These are phyloP conservation scores for Rhododendron kiyosumense DNA, from an alignment of 148 eudicot species.

Conservation along the genomic window DNA sequence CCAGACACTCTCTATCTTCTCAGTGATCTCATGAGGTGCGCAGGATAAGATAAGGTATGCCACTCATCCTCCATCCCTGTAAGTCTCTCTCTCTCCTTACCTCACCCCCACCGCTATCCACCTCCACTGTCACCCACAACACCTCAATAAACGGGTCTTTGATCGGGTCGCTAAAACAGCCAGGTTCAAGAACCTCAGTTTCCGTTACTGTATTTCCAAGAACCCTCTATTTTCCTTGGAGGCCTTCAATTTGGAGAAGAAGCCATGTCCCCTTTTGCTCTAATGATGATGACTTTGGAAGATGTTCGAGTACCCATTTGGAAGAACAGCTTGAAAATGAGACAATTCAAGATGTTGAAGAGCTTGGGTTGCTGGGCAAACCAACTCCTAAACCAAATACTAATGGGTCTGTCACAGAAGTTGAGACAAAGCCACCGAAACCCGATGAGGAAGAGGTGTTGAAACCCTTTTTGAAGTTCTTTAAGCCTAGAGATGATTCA, in stretches of 20 bases:
- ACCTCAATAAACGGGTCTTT: neutral
- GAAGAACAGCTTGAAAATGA: constrained; percentile 29
- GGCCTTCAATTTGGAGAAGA: constrained; percentile 24
- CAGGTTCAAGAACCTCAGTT: constrained; percentile 20
- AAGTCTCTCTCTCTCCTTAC: constrained; percentile 12
- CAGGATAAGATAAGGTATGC: constrained; percentile 31
- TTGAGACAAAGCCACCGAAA: constrained; percentile 29
- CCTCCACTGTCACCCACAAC: neutral
- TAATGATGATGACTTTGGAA: constrained; percentile 38
- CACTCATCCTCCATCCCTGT: constrained; percentile 20
- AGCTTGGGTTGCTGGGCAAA: constrained; percentile 63
- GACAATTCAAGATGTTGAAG: constrained; percentile 34
- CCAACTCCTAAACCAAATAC: constrained; percentile 51
- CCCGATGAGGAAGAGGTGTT: constrained; percentile 54
- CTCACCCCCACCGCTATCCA: constrained; percentile 6
- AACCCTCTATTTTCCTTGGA: constrained; percentile 19
- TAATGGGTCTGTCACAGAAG: constrained; percentile 21
- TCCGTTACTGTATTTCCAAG: constrained; percentile 11
- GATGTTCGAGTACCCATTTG: constrained; percentile 23
- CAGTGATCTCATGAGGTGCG: constrained; percentile 7
- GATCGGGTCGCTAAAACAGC: neutral
- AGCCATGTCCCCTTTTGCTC: constrained; percentile 47
- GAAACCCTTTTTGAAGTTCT: constrained; percentile 76
- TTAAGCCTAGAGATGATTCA: constrained; percentile 43
- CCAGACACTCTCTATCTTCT: neutral